Conservation (phyloP, 2,329 filamentous ascomycete species). For the Exophiala xenobiotica region DNA sequence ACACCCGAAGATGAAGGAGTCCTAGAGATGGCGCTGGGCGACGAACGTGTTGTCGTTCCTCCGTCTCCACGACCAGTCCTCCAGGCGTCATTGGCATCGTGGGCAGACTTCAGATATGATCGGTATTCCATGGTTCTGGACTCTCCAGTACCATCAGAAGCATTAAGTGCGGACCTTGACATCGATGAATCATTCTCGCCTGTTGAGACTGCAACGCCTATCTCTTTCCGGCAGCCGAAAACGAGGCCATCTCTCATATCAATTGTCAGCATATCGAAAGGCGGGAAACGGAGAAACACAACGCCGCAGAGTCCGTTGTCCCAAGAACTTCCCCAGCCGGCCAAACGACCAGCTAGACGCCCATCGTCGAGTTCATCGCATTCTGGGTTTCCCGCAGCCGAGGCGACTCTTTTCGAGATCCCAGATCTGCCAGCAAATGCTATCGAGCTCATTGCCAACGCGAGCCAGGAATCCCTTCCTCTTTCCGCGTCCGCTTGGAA, state of each 20-base stretch:
- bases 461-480: conserved; percentile 23
- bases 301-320: conserved; percentile 20
- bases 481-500: conserved; percentile 10
- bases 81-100: conserved; percentile 24
- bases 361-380: conserved; percentile 16
- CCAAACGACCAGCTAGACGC: conserved; percentile 17
- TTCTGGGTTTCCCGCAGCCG: conserved; percentile 23
- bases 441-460: conserved; percentile 25
- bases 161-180: conserved; percentile 16
- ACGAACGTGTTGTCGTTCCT: conserved; percentile 12
- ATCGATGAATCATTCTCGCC: conserved; percentile 24
- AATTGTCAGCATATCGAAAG: conserved; percentile 16
- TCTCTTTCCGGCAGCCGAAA: conserved; percentile 26
- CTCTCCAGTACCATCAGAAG: conserved; percentile 17
- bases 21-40: conserved; percentile 11
- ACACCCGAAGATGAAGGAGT: conserved; percentile 15
- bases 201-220: conserved; percentile 28
- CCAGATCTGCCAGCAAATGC: conserved; percentile 26
- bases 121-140: conserved; percentile 22
- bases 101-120: conserved; percentile 27
- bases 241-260: conserved; percentile 29
- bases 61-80: conserved; percentile 19
- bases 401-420: conserved; percentile 24
- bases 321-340: conserved; percentile 3
- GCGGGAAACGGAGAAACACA: conserved; percentile 15